phyloP scores from a whole-genome alignment of 495 filamentous ascomycete species.

The Filosporella fistucella region DNA sequence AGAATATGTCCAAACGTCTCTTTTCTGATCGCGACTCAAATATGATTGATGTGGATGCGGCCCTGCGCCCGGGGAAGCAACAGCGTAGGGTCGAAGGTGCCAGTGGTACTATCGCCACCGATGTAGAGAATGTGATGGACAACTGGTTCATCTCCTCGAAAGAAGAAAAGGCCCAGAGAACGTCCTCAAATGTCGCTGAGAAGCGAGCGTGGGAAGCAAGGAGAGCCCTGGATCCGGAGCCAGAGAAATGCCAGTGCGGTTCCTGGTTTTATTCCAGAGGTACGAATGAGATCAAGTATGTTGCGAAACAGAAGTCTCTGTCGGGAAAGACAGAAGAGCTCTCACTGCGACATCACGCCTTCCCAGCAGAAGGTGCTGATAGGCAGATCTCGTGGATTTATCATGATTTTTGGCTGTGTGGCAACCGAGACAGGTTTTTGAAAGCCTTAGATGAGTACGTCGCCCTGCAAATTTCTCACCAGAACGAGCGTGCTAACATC shows the following conservation, averaged over 20 bases:
- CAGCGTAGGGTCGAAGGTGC: not conserved
- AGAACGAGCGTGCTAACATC: no score
- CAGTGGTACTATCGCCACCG: not conserved
- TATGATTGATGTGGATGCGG: conserved; percentile 5
- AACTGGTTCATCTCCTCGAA: conserved; percentile 9
- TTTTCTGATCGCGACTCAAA: no score
- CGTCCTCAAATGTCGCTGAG: not conserved
- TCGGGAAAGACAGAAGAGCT: not conserved
- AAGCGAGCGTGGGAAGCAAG: not conserved
- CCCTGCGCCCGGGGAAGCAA: not conserved
- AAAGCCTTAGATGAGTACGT: not conserved
- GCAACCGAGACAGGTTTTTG: not conserved
- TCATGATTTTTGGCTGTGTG: conserved; percentile 5
- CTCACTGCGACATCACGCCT: not conserved
- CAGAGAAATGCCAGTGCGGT: not conserved
- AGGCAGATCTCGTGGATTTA: conserved; percentile 3
- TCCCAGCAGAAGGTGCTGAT: not conserved
- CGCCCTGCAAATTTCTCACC: not conserved
- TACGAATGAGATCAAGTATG: not conserved
- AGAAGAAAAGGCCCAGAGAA: not conserved
- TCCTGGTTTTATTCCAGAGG: conserved; percentile 5
- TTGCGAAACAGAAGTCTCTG: not conserved
- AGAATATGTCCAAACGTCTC: no score
- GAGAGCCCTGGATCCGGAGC: not conserved
- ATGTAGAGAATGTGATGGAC: conserved; percentile 8